Evolutionary conservation across 768 basidiomycete genomes (phyloP).

Genomic region (Psilocybe cubensis): DNA sequence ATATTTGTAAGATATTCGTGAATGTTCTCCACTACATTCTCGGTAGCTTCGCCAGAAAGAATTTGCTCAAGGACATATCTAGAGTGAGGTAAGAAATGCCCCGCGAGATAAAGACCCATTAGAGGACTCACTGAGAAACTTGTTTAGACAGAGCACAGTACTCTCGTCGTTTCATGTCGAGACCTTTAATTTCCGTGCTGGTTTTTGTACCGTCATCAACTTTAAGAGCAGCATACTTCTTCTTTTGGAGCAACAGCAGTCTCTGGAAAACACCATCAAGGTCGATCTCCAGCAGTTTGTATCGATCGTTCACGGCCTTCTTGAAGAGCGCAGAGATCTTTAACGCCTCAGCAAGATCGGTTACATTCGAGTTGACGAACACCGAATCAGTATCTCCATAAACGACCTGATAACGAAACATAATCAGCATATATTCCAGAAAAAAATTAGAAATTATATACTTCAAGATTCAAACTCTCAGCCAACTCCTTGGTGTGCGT

Average conservation of each 20-base stretch:
- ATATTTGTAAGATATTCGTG: constrained; percentile 87
- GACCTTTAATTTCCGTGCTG: constrained; percentile 89
- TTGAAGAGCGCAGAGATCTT: constrained; percentile 94
- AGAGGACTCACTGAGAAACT: constrained; percentile 78
- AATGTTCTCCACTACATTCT: constrained; percentile 86
- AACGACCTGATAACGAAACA: constrained; percentile 69
- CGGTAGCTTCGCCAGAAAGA: constrained; percentile 88
- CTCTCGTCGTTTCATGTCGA: constrained; percentile 99
- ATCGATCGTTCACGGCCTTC: constrained; percentile 94
- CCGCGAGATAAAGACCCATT: background rate
- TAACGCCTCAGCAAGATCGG: constrained; percentile 84
- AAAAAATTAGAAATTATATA: constrained; percentile 40
- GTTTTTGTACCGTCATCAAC: constrained; percentile 80
- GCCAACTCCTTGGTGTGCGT: constrained; percentile 93
- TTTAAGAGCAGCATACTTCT: constrained; percentile 98
- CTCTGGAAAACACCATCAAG: constrained; percentile 94
- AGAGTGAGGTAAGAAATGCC: background rate
- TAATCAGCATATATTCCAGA: background rate
- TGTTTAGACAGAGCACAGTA: constrained; percentile 91
- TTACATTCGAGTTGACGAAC: constrained; percentile 95
- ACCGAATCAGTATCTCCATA: constrained; percentile 99
- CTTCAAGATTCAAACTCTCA: constrained; percentile 87
- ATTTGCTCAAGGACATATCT: constrained; percentile 92
- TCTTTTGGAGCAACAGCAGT: constrained; percentile 92
- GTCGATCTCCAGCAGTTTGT: constrained; percentile 95